A percentile compares a stretch with the other conserved stretches of the same genome.
These are phyloP conservation scores for Botrytis squamosa DNA, from an alignment of 2,329 filamentous ascomycete species.

Conservation along the genomic window DNA sequence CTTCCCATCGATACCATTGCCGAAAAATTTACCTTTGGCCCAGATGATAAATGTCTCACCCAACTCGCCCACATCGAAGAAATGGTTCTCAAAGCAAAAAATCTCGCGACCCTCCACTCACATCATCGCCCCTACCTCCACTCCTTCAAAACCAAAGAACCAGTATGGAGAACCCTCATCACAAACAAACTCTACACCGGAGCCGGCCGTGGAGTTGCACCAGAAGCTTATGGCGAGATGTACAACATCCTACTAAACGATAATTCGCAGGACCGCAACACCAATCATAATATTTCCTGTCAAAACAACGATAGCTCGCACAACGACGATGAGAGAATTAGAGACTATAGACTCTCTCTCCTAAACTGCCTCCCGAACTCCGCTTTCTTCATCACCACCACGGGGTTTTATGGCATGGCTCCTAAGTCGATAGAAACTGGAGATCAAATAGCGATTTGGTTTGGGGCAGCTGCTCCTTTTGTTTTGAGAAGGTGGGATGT, in stretches of 20 bases:
- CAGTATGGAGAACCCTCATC: background rate
- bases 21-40: background rate
- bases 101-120: background rate
- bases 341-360: background rate
- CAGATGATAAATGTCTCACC: background rate
- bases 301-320: background rate
- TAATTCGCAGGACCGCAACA: background rate
- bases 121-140: background rate
- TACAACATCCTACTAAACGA: background rate
- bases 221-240: background rate
- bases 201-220: background rate
- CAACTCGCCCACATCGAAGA: background rate
- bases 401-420: background rate
- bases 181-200: background rate
- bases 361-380: background rate
- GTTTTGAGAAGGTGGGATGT: background rate
- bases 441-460: background rate
- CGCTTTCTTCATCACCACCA: background rate
- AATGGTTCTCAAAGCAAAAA: background rate
- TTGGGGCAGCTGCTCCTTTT: background rate
- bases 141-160: background rate
- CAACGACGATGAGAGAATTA: background rate
- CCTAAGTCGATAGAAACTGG: background rate
- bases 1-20: background rate
- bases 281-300: background rate